phyloP scores from a whole-genome alignment of 768 basidiomycete genomes.

The Tulasnella sp. region DNA sequence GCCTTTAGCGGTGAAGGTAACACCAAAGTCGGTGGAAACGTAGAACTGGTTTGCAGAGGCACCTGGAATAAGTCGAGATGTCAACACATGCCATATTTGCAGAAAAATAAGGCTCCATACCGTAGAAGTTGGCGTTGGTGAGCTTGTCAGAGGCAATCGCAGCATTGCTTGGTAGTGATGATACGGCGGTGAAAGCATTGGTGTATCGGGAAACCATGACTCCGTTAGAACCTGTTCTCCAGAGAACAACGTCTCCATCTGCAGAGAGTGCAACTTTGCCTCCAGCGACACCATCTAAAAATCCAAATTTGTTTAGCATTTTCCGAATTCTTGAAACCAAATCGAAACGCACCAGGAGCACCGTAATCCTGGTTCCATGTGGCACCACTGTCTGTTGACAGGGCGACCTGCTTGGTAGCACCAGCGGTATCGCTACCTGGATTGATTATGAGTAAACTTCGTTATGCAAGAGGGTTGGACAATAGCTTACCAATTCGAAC shows the following conservation, averaged over 20 bases:
- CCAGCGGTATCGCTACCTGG: conserved; percentile 13
- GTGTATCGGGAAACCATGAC: conserved; percentile 42
- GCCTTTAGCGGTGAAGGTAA: conserved; percentile 34
- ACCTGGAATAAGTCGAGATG: conserved; percentile 38
- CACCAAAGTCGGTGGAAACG: conserved; percentile 43
- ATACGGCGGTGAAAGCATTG: conserved; percentile 36
- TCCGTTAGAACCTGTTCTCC: conserved; percentile 34
- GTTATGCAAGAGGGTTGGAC: conserved; percentile 29
- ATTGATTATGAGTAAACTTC: not conserved
- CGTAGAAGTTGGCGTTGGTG: not conserved
- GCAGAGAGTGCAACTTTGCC: conserved; percentile 35
- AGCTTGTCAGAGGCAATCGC: conserved; percentile 52
- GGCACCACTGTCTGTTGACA: conserved; percentile 41
- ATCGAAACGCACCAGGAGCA: conserved; percentile 29
- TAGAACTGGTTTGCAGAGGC: conserved; percentile 45
- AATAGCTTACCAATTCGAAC: conserved; percentile 33
- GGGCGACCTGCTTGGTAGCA: conserved; percentile 41
- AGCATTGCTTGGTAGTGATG: conserved; percentile 39
- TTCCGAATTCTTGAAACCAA: not conserved
- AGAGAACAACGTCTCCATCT: conserved; percentile 43
- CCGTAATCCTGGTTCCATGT: conserved; percentile 47
- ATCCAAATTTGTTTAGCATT: not conserved
- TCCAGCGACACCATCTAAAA: conserved; percentile 20
- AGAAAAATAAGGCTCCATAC: not conserved
- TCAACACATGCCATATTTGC: conserved; percentile 19